Percentiles rank a stretch among this genome's conserved stretches.
phyloP scores from a whole-genome alignment of 768 basidiomycete species.

The Candolleomyces aberdarensis region DNA sequence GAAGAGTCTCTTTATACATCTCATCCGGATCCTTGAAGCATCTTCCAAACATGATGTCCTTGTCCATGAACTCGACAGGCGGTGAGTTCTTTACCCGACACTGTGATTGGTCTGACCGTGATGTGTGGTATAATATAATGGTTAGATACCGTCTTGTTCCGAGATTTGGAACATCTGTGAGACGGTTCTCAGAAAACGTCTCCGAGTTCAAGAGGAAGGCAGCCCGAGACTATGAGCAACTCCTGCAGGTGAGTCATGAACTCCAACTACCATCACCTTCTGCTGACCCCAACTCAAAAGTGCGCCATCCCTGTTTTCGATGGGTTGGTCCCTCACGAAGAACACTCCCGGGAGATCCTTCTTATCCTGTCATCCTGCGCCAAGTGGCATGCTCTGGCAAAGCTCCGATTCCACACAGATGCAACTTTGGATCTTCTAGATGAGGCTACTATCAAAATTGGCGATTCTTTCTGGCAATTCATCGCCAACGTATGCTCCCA shows the following conservation, averaged over 20 bases:
- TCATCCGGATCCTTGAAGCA: slow-evolving; percentile 23
- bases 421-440: slow-evolving; percentile 21
- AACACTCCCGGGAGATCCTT: slow-evolving; percentile 9
- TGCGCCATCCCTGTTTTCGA: slow-evolving; percentile 36
- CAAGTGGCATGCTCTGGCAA: slow-evolving; percentile 33
- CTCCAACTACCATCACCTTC: no score
- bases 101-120: not conserved
- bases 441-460: slow-evolving; percentile 22
- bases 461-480: slow-evolving; percentile 30
- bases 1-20: slow-evolving; percentile 28
- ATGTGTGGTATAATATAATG: not conserved
- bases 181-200: slow-evolving; percentile 24
- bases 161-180: slow-evolving; percentile 25
- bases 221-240: slow-evolving; percentile 33
- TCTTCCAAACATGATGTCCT: slow-evolving; percentile 4
- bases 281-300: slow-evolving; percentile 12
- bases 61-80: slow-evolving; percentile 18
- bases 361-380: slow-evolving; percentile 21
- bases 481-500: slow-evolving; percentile 18
- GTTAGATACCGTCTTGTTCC: slow-evolving; percentile 13
- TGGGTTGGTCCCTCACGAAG: slow-evolving; percentile 24
- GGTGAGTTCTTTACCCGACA: slow-evolving; percentile 12
- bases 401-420: slow-evolving; percentile 30
- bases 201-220: slow-evolving; percentile 27
- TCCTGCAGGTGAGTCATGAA: slow-evolving; percentile 27